Base-by-base conservation (phyloP, 2,329 filamentous ascomycete species). In the Coniella vitis region DNA sequence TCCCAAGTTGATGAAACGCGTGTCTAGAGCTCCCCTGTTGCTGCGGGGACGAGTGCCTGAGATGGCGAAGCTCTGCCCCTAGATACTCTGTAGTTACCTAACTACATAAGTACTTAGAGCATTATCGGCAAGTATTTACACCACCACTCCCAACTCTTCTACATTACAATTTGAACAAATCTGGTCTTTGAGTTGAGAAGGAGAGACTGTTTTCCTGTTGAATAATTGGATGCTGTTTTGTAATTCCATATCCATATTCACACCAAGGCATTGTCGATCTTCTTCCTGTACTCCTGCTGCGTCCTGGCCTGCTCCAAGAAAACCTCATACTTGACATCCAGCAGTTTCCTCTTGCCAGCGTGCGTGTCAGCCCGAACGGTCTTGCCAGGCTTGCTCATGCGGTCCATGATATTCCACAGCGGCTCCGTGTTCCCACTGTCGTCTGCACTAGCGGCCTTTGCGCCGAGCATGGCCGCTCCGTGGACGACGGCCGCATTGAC, bases 401-500 rank as follows among this genome's bases (percentile, higher is more conserved):
- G 81, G 66, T 95, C 88, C 93, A 98, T 98, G 64, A 98, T 96
- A 58, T 83, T 80, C 93, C 93, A 98, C 54, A 98, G 72, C 36
- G 86, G 80, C 71, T 96, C 90, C 0, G 87, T 90, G 60, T 84
- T 83, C 38, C 88, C 87, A 9, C 86, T 76, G 35, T 76, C 75
- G 60, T 86, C 83, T 29, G 86, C 85, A 59, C 86, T 93, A 7
- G 91, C 93, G n/a, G 93, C 93, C 69, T 97, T 97, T 51, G 90
- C 93, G 35, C 93, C 93, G 20, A 98, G 76, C 91, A 98, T 98
- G 49, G 93, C 93, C 7, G 93, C 93, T n/a, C 93, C 93, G 63
- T 97, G 90, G 21, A 95, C 91, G 7, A 98, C 93, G 5, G 93
- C 93, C 1, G 91, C 91, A 63, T 95, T 87, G 51, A 96, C 89